These are phyloP conservation scores for Mucor velutinosus DNA, from an alignment of 371 early-diverging fungal genomes.

Conservation along the genomic window DNA sequence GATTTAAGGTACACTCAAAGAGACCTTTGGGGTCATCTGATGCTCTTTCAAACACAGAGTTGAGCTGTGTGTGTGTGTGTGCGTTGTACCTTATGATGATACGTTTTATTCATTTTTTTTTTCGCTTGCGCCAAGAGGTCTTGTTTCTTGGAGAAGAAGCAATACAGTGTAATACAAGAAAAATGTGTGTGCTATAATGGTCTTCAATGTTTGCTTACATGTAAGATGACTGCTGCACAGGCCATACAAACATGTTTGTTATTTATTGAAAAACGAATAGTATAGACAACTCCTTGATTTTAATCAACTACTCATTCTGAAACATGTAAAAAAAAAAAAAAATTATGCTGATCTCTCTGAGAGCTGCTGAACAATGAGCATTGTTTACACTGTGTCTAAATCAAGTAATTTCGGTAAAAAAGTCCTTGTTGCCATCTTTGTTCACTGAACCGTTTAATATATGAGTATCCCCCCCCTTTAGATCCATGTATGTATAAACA, in stretches of 20 bases:
- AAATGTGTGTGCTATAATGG: constrained; percentile 13
- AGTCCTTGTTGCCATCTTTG: neutral
- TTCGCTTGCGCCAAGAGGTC: too few relatives aligned
- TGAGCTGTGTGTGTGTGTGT: neutral
- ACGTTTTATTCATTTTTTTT: neutral
- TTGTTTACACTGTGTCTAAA: neutral
- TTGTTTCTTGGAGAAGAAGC: neutral
- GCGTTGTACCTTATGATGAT: constrained; percentile 2
- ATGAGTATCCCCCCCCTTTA: neutral
- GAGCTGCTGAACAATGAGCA: neutral
- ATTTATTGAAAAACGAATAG: neutral
- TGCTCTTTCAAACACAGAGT: neutral
- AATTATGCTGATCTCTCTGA: neutral
- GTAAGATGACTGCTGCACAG: constrained; percentile 9
- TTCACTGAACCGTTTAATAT: neutral
- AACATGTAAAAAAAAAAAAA: too few relatives aligned
- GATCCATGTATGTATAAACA: neutral
- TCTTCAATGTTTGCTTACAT: constrained; percentile 12
- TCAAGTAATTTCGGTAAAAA: neutral
- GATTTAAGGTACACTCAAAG: constrained; percentile 7
- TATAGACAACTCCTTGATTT: neutral
- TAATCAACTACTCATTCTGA: neutral
- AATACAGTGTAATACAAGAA: neutral
- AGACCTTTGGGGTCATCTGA: constrained; percentile 1
- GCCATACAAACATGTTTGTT: constrained; percentile 17